phyloP scores from a whole-genome alignment of 805 yeast genomes.

The Lachancea nothofagi region DNA sequence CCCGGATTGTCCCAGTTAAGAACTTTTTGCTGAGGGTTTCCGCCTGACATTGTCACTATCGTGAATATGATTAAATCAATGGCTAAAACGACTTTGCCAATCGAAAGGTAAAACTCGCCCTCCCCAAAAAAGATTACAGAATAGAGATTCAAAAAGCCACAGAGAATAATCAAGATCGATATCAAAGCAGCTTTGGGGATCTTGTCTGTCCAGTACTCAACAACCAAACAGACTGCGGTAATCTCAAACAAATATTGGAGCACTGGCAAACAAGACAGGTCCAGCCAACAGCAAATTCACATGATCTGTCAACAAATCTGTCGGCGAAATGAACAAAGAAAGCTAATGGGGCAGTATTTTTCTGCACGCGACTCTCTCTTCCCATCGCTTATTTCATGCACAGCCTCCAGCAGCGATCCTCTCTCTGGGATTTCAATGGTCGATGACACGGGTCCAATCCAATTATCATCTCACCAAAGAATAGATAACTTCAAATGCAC shows the following conservation, averaged over 20 bases:
- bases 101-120: constrained; percentile 55
- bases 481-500: no score
- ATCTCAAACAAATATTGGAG: constrained; percentile 60
- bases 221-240: constrained; percentile 53
- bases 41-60: constrained; percentile 54
- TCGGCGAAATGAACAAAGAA: constrained; percentile 54
- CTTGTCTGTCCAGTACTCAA: constrained; percentile 43
- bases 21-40: constrained; percentile 46
- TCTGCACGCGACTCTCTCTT: no score
- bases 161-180: constrained; percentile 22
- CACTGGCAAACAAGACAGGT: constrained; percentile 61
- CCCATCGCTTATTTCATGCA: no score
- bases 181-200: constrained; percentile 11
- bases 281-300: constrained; percentile 70
- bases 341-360: no score
- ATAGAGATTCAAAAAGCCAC: constrained; percentile 47
- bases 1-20: constrained; percentile 56
- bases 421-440: no score
- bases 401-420: no score
- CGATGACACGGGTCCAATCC: no score
- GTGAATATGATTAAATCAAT: constrained; percentile 51
- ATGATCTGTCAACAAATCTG: constrained; percentile 58
- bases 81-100: constrained; percentile 52
- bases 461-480: no score
- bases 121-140: constrained; percentile 57